phyloP scores from a whole-genome alignment of 78 protist genomes.

The Dictyostelium citrinum region DNA sequence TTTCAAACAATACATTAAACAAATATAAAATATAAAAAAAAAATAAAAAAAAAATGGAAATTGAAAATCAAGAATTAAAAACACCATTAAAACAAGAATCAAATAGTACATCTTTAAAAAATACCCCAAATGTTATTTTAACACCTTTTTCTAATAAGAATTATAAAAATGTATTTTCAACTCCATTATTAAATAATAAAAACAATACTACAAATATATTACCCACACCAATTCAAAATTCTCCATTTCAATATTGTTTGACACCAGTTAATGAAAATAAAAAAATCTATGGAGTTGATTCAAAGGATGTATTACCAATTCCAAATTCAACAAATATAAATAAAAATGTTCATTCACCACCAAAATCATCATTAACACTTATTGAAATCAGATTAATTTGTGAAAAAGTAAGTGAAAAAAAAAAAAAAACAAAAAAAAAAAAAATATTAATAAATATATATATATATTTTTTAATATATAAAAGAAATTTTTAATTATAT shows the following conservation, averaged over 20 bases:
- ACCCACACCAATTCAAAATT: not conserved
- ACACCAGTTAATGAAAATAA: slow-evolving; percentile 23
- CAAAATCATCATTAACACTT: not conserved
- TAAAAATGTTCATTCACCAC: slow-evolving; percentile 63
- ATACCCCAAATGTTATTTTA: not conserved
- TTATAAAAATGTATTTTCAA: not conserved
- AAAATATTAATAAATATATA: not conserved
- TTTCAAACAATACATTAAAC: not conserved
- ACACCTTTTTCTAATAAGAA: not conserved
- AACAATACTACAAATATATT: not conserved
- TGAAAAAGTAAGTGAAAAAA: slow-evolving; percentile 14
- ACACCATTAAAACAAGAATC: not conserved
- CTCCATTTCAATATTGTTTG: slow-evolving; percentile 3
- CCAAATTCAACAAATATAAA: not conserved
- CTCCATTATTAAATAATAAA: not conserved
- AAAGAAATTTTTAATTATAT: not conserved
- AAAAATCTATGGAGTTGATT: not conserved
- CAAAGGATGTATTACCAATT: not conserved
- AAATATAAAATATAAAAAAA: not conserved
- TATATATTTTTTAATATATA: not conserved
- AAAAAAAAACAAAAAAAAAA: not conserved
- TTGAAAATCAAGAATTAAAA: not conserved
- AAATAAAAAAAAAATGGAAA: not conserved
- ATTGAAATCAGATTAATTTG: not conserved
- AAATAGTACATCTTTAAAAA: not conserved